A percentile compares a stretch with the other conserved stretches of the same genome.
These are phyloP conservation scores for Aquilaria sinensis DNA, from an alignment of 345 rosid species.

Conservation along the genomic window DNA sequence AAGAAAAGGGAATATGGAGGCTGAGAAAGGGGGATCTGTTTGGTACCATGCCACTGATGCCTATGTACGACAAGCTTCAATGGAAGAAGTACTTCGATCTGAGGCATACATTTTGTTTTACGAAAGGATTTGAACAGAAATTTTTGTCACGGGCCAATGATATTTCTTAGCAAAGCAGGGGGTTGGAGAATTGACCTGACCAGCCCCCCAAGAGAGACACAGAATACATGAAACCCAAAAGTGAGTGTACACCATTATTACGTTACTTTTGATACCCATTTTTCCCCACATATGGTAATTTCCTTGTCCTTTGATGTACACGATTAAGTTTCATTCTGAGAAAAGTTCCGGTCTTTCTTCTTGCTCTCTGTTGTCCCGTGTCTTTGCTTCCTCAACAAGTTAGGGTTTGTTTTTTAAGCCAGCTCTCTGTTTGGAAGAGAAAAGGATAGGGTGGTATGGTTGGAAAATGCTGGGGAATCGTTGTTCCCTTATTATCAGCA, in stretches of 20 bases:
- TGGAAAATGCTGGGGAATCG: too few relatives aligned
- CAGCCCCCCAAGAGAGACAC: constrained; percentile 13
- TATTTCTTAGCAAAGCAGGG: constrained; percentile 1
- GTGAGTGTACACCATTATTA: constrained; percentile 29
- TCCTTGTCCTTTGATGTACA: constrained; percentile 7
- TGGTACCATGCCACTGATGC: constrained; percentile 80
- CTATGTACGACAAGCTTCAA: constrained; percentile 55
- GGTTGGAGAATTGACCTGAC: constrained; percentile 6
- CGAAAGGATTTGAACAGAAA: constrained; percentile 34
- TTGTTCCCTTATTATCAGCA: too few relatives aligned
- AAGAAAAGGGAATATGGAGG: constrained; percentile 24
- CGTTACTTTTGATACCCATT: constrained; percentile 16
- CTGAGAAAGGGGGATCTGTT: constrained; percentile 21
- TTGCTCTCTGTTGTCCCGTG: constrained; percentile 1
- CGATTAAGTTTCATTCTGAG: constrained; percentile 13
- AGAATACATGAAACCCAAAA: constrained; percentile 13
- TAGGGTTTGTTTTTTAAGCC: neutral
- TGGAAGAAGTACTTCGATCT: constrained; percentile 69
- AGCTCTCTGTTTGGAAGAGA: too few relatives aligned
- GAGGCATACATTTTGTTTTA: constrained; percentile 96
- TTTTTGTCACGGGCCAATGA: constrained; percentile 1
- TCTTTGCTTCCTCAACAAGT: neutral
- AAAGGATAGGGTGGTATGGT: too few relatives aligned
- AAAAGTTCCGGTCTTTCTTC: constrained; percentile 16
- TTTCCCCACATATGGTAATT: constrained; percentile 15